Base-by-base conservation (phyloP, 192 early-diverging fungal genomes). In the Coemansia guatemalensis region DNA sequence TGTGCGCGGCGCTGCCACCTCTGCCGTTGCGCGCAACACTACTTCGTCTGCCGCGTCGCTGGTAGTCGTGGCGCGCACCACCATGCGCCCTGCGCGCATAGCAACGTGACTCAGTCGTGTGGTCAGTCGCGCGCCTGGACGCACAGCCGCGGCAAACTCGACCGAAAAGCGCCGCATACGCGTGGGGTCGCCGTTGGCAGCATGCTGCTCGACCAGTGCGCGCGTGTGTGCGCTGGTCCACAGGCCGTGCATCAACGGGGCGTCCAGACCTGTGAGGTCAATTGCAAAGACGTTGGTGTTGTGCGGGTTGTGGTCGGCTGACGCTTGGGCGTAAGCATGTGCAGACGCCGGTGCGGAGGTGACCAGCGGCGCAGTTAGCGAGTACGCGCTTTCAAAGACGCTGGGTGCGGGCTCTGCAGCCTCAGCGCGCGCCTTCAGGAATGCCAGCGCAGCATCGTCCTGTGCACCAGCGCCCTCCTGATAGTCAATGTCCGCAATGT, bases 251-350 rank as follows among this genome's bases (percentile, higher is more conserved):
- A 92, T 95, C 62, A 95, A 90, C 33, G 93, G 94, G 33, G 85
- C 90, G 32, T 91, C 92, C 32, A 95, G 86, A 53, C 86, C 83
- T 20, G 93, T 89, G 24, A 94, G 69, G 60, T 93, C 89, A 58
- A 92, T 86, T 75, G 95, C 91, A 85, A 92, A 94, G 52, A 85
- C 85, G 83, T 94, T 95, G 73, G 92, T 90, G 81, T 92, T 93
- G 74, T 95, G 95, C 39, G 95, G 95, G 71, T 93, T 97, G 80
- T 87, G 82, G 65, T 93, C 93, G 58, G 89, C 90, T 9, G 92
- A 90, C 1, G 87, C 86, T 50, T 75, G 75, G n/a, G 93, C 90
- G 79, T 95, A 95, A 48, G 85, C 85, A 33, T 85, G 78, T 68
- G 95, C 94, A 74, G 85, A 86, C 11, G 72, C 33, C 2, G 65